phyloP scores from a whole-genome alignment of 306 rosid species.

The Morella rubra region DNA sequence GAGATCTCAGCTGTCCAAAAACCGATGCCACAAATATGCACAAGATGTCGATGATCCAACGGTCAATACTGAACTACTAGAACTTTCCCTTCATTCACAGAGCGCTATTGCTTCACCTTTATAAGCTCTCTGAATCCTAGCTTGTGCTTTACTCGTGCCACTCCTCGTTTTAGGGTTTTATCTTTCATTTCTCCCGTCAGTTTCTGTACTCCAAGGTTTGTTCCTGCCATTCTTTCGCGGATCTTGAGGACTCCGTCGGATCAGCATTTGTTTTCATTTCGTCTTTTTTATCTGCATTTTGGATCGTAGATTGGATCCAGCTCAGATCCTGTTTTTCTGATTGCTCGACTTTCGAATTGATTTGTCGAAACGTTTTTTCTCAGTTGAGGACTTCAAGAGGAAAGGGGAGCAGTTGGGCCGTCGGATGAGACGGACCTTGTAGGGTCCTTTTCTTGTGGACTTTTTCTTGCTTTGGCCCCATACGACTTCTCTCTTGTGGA shows the following conservation, averaged over 20 bases:
- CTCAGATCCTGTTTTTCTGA: background rate
- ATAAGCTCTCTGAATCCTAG: background rate
- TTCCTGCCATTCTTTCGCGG: background rate
- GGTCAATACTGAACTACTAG: slow-evolving; percentile 29
- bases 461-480: no score
- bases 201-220: slow-evolving; percentile 25
- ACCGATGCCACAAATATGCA: background rate
- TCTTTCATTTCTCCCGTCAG: background rate
- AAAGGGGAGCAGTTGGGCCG: no score
- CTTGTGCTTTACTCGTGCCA: slow-evolving; percentile 35
- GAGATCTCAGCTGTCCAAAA: slow-evolving; percentile 24
- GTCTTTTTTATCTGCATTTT: background rate
- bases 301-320: background rate
- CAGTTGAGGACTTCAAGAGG: no score
- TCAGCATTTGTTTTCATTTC: background rate
- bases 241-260: background rate
- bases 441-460: no score
- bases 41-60: slow-evolving; percentile 33
- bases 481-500: no score
- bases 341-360: background rate
- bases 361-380: background rate
- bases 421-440: no score
- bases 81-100: slow-evolving; percentile 29
- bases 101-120: background rate
- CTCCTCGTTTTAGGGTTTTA: slow-evolving; percentile 18